A percentile compares a stretch with the other conserved stretches of the same genome.
These are phyloP conservation scores for Nemania sp. DNA, from an alignment of 2,329 filamentous ascomycete genomes.

Conservation along the genomic window DNA sequence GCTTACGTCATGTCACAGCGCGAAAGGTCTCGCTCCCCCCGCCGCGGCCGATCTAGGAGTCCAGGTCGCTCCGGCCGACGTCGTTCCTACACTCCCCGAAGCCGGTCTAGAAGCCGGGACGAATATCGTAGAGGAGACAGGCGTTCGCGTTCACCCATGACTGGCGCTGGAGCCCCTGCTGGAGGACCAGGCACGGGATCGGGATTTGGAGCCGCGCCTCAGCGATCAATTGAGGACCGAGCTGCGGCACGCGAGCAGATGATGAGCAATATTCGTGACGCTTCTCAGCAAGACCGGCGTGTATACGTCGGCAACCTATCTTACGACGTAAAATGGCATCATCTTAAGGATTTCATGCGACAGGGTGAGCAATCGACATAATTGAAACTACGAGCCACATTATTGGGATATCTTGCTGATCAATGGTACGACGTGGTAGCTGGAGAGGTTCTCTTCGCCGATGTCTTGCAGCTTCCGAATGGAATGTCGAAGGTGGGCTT, in stretches of 20 bases:
- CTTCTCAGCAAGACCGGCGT: constrained; percentile 96
- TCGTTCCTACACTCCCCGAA: constrained; percentile 78
- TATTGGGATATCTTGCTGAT: constrained; percentile 44
- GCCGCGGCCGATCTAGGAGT: constrained; percentile 82
- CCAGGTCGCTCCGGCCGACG: constrained; percentile 70
- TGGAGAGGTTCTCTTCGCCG: constrained; percentile 98
- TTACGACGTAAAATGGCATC: constrained; percentile 99
- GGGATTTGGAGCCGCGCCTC: constrained; percentile 66
- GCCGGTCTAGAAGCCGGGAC: constrained; percentile 77
- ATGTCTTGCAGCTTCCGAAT: constrained; percentile 99
- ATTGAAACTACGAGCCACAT: constrained; percentile 28
- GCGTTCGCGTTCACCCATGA: constrained; percentile 86
- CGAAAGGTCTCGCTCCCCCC: constrained; percentile 80
- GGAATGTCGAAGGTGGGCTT: constrained; percentile 99
- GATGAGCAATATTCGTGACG: constrained; percentile 92
- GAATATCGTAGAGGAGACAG: constrained; percentile 75
- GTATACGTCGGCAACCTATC: constrained; percentile 99
- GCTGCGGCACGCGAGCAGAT: constrained; percentile 85
- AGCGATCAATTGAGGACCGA: constrained; percentile 83
- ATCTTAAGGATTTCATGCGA: constrained; percentile 99
- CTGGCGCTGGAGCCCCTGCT: constrained; percentile 67
- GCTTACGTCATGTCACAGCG: constrained; percentile 59
- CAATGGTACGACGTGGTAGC: constrained; percentile 58
- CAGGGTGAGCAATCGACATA: constrained; percentile 70
- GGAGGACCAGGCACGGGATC: constrained; percentile 70